phyloP scores from a whole-genome alignment of 2,329 filamentous ascomycete species.

The Rhexocercosporidium sp. region DNA sequence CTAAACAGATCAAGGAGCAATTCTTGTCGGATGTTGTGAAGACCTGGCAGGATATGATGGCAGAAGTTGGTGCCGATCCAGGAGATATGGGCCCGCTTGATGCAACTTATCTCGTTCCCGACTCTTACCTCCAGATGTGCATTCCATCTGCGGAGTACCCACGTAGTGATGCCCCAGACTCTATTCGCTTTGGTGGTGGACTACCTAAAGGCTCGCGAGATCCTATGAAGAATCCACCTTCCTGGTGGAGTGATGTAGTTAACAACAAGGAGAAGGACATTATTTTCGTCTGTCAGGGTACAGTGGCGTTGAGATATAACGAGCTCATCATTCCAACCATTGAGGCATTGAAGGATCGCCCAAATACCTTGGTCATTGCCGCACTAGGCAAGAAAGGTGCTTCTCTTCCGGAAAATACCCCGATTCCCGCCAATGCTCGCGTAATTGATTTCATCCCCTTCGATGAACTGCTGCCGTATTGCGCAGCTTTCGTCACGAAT shows the following conservation, averaged over 20 bases:
- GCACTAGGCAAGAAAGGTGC: slow-evolving; percentile 39
- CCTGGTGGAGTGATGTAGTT: slow-evolving; percentile 53
- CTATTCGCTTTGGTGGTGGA: slow-evolving; percentile 51
- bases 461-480: slow-evolving; percentile 44
- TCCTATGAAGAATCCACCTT: slow-evolving; percentile 42
- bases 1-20: slow-evolving; percentile 32
- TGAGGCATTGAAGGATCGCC: slow-evolving; percentile 41
- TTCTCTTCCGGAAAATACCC: slow-evolving; percentile 37
- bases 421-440: slow-evolving; percentile 42
- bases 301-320: slow-evolving; percentile 39
- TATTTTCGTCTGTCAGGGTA: slow-evolving; percentile 46
- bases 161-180: slow-evolving; percentile 44
- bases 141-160: slow-evolving; percentile 45
- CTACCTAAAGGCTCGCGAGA: slow-evolving; percentile 44
- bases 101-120: slow-evolving; percentile 30
- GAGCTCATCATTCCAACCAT: slow-evolving; percentile 46
- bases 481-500: slow-evolving; percentile 44
- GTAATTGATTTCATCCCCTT: slow-evolving; percentile 47
- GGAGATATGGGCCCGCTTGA: slow-evolving; percentile 34
- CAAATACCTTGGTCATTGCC: slow-evolving; percentile 45
- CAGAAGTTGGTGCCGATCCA: slow-evolving; percentile 38
- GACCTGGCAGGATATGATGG: slow-evolving; percentile 30
- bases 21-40: slow-evolving; percentile 12
- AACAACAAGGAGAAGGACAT: slow-evolving; percentile 47
- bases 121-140: slow-evolving; percentile 44